phyloP scores from a whole-genome alignment of 768 basidiomycete genomes.

The Postia placenta region DNA sequence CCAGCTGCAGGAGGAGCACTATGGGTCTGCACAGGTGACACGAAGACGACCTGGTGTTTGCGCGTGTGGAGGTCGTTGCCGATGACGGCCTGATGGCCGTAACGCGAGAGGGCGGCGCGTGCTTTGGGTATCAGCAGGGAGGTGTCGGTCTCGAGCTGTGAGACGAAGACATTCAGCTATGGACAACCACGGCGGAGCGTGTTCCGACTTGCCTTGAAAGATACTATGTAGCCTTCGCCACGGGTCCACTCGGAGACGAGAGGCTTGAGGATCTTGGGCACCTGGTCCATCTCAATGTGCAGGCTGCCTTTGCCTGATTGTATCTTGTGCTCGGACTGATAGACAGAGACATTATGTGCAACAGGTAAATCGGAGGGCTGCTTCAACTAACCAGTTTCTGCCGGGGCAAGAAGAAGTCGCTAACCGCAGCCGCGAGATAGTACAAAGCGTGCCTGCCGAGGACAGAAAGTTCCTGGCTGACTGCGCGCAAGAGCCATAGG shows the following conservation, averaged over 20 bases:
- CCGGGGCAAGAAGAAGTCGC: slow-evolving; percentile 93
- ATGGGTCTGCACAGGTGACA: slow-evolving; percentile 43
- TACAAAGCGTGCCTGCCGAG: slow-evolving; percentile 77
- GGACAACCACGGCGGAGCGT: not conserved
- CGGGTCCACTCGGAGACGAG: slow-evolving; percentile 91
- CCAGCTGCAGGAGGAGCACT: slow-evolving; percentile 5
- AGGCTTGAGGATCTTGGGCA: slow-evolving; percentile 91
- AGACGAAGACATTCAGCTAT: not conserved
- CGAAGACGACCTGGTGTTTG: slow-evolving; percentile 90
- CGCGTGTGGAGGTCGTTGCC: slow-evolving; percentile 92
- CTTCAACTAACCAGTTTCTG: slow-evolving; percentile 74
- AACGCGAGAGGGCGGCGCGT: slow-evolving; percentile 78
- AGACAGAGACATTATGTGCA: not conserved
- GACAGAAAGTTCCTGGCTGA: slow-evolving; percentile 71
- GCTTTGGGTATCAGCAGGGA: slow-evolving; percentile 86
- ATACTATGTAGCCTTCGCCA: slow-evolving; percentile 82
- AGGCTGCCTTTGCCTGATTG: slow-evolving; percentile 94
- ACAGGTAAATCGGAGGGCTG: not conserved
- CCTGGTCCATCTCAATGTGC: slow-evolving; percentile 97
- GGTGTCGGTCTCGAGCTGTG: slow-evolving; percentile 88
- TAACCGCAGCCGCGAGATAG: slow-evolving; percentile 96
- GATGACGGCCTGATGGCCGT: slow-evolving; percentile 96
- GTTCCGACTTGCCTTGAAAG: slow-evolving; percentile 74
- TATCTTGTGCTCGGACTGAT: slow-evolving; percentile 94
- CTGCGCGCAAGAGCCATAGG: slow-evolving; percentile 81